These are phyloP conservation scores for Leucoagaricus sp. DNA, from an alignment of 1,284 basidiomycete genomes.

Conservation along the genomic window DNA sequence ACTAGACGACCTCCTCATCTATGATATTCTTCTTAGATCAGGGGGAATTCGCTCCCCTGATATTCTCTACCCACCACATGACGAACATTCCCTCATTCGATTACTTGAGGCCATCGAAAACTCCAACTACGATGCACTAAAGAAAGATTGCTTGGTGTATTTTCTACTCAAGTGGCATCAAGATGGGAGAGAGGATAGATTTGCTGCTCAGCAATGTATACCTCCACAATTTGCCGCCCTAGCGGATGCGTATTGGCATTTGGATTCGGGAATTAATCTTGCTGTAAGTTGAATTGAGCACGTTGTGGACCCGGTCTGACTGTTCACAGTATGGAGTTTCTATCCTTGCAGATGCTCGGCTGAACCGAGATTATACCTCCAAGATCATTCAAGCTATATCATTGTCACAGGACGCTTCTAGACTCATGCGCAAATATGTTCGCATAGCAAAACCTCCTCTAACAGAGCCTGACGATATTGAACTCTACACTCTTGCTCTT, in stretches of 20 bases:
- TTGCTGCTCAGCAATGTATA: conserved; percentile 56
- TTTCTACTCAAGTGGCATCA: conserved; percentile 75
- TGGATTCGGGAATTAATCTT: conserved; percentile 68
- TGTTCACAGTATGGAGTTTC: conserved; percentile 60
- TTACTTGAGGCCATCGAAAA: conserved; percentile 62
- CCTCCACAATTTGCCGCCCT: conserved; percentile 72
- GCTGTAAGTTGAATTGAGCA: conserved; percentile 45
- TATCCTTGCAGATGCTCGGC: conserved; percentile 68
- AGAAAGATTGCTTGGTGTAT: conserved; percentile 77
- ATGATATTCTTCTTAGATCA: conserved; percentile 68
- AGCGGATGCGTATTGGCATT: conserved; percentile 78
- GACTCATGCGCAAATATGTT: conserved; percentile 66
- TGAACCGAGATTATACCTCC: conserved; percentile 72
- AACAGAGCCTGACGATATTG: conserved; percentile 65
- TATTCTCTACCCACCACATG: conserved; percentile 67
- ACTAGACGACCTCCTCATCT: conserved; percentile 66
- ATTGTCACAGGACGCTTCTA: conserved; percentile 47
- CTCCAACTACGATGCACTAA: conserved; percentile 68
- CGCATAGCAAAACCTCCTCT: conserved; percentile 70
- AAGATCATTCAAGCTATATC: conserved; percentile 73
- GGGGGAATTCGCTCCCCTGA: conserved; percentile 62
- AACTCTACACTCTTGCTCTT: conserved; percentile 65
- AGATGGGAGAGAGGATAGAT: conserved; percentile 61
- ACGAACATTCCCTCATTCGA: conserved; percentile 48
- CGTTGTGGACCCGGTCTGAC: neutral